phyloP scores from a whole-genome alignment of 257 asterid genomes.

The Solanum raphanifolium region DNA sequence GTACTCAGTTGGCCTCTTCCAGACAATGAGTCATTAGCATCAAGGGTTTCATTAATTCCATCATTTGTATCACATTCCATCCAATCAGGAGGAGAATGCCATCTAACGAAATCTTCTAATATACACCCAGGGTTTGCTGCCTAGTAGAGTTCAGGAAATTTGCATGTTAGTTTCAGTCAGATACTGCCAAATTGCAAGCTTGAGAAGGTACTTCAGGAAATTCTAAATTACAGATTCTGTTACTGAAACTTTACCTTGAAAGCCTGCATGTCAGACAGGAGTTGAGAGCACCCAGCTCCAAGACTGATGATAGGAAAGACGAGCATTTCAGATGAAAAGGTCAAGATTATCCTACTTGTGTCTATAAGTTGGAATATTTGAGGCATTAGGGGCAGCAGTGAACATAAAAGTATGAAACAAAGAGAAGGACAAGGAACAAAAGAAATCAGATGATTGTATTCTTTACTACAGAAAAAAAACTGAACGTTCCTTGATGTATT shows the following conservation, averaged over 20 bases:
- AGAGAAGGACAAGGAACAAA: not conserved
- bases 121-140: slow-evolving; percentile 99
- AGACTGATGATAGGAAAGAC: slow-evolving; percentile 42
- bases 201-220: slow-evolving; percentile 4
- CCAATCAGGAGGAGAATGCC: slow-evolving; percentile 99
- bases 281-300: slow-evolving; percentile 99
- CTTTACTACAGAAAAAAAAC: not conserved
- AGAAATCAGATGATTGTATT: not conserved
- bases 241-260: slow-evolving; percentile 67
- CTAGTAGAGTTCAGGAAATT: slow-evolving; percentile 34
- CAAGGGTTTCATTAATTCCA: slow-evolving; percentile 39
- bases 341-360: not conserved
- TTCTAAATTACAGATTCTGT: not conserved
- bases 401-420: not conserved
- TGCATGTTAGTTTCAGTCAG: slow-evolving; percentile 9
- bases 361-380: not conserved
- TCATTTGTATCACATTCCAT: slow-evolving; percentile 40
- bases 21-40: slow-evolving; percentile 39
- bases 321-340: slow-evolving; percentile 19
- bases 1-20: slow-evolving; percentile 84
- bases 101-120: slow-evolving; percentile 91
- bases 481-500: not conserved
- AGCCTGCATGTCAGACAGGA: slow-evolving; percentile 99
- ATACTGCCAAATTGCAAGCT: slow-evolving; percentile 1
- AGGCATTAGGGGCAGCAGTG: not conserved